Evolutionary conservation across 2,329 filamentous ascomycete species (phyloP).

Genomic region (Cladorrhinum sp.): DNA sequence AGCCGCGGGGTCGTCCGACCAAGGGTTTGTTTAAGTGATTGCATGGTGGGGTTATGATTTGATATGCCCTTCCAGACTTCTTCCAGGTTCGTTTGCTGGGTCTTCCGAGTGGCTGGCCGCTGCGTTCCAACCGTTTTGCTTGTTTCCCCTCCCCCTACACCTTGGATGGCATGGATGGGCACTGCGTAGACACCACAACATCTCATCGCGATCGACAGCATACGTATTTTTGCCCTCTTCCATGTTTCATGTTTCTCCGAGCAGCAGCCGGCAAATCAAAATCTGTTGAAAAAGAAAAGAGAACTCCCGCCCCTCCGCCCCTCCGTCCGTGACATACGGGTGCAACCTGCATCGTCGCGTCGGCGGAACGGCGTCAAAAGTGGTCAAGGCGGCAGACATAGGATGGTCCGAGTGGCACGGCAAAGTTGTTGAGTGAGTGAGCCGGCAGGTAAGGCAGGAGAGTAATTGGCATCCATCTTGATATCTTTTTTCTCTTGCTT

Average conservation of each 20-base stretch:
- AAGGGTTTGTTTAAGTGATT: slow-evolving; percentile 24
- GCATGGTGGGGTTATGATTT: slow-evolving; percentile 15
- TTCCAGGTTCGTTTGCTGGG: slow-evolving; percentile 1
- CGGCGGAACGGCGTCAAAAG: slow-evolving; percentile 13
- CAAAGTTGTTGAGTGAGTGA: neutral
- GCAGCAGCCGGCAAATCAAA: slow-evolving; percentile 7
- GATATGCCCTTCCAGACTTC: slow-evolving; percentile 6
- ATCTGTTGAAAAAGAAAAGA: neutral
- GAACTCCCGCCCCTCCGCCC: slow-evolving; percentile 5
- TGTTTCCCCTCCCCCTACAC: slow-evolving; percentile 9
- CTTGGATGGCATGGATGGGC: no score
- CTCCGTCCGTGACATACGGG: slow-evolving; percentile 12
- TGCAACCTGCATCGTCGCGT: slow-evolving; percentile 16
- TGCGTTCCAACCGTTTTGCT: slow-evolving; percentile 7
- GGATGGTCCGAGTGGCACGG: slow-evolving; percentile 1
- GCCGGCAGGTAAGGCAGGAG: no score
- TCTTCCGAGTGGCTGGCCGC: slow-evolving; percentile 20
- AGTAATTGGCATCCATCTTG: no score
- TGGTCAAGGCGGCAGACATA: slow-evolving; percentile 7
- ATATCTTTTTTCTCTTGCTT: neutral
- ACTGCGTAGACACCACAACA: no score
- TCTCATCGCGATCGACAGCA: slow-evolving; percentile 18
- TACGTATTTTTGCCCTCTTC: slow-evolving; percentile 3
- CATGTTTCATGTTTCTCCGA: slow-evolving; percentile 27
- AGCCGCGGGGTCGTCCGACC: neutral